A percentile compares a stretch with the other conserved stretches of the same genome.
phyloP scores from a whole-genome alignment of 306 rosid species.

The Abrus pulchellus region DNA sequence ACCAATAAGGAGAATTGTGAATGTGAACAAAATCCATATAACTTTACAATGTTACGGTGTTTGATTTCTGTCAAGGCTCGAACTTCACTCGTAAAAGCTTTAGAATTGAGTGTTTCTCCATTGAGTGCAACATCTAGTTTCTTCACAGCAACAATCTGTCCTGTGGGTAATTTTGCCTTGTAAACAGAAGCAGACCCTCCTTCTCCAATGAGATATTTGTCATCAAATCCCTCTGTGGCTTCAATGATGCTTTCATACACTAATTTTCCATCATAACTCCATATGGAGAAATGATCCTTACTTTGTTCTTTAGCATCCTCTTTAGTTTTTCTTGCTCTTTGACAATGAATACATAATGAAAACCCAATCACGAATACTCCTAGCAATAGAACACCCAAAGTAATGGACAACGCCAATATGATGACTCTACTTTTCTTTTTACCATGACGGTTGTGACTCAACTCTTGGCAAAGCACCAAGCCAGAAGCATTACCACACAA shows the following conservation, averaged over 20 bases:
- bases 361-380: not conserved
- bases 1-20: slow-evolving; percentile 6
- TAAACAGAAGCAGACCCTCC: slow-evolving; percentile 29
- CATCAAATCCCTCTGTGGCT: slow-evolving; percentile 31
- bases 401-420: not conserved
- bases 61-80: slow-evolving; percentile 20
- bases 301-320: slow-evolving; percentile 1
- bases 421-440: not conserved
- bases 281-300: not conserved
- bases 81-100: slow-evolving; percentile 7
- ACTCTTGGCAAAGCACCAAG: slow-evolving; percentile 1
- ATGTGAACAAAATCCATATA: slow-evolving; percentile 11
- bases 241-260: slow-evolving; percentile 14
- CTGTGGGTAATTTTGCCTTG: slow-evolving; percentile 13
- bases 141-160: slow-evolving; percentile 34
- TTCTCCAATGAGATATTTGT: slow-evolving; percentile 10
- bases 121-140: not conserved
- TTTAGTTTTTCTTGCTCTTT: not conserved
- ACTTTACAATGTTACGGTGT: slow-evolving; percentile 42
- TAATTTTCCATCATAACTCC: slow-evolving; percentile 26
- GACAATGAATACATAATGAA: not conserved
- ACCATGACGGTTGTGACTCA: not conserved
- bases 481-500: slow-evolving; percentile 11
- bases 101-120: not conserved
- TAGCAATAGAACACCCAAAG: slow-evolving; percentile 3